Evolutionary conservation across 1,284 basidiomycete species (phyloP).

Genomic region (Limonomyces culmigenus): DNA sequence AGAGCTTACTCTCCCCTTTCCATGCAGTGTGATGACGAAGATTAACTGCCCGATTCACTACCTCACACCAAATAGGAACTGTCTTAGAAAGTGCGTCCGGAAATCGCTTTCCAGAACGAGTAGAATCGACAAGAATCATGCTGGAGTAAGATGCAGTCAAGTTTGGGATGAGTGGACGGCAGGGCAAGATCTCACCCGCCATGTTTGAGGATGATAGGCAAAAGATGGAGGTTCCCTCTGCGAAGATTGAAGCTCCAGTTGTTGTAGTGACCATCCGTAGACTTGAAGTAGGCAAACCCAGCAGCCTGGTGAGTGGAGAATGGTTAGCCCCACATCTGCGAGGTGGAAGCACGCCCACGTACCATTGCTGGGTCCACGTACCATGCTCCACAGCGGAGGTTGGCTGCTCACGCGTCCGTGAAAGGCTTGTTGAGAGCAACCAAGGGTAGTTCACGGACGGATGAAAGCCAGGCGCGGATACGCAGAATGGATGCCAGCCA

Average conservation of each 20-base stretch:
- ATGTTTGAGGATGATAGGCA: slow-evolving; percentile 46
- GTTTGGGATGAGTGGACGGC: slow-evolving; percentile 7
- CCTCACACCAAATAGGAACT: slow-evolving; percentile 89
- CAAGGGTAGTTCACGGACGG: slow-evolving; percentile 28
- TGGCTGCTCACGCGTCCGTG: slow-evolving; percentile 38
- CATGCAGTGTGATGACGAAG: no score
- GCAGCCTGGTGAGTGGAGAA: no score
- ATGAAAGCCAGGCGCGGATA: slow-evolving; percentile 49
- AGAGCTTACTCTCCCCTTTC: no score
- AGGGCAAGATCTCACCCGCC: slow-evolving; percentile 42
- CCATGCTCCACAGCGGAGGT: slow-evolving; percentile 90
- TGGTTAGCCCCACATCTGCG: no score
- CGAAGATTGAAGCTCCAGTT: slow-evolving; percentile 82
- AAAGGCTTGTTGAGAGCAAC: slow-evolving; percentile 1
- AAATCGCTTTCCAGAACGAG: slow-evolving; percentile 82
- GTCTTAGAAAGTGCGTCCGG: slow-evolving; percentile 94
- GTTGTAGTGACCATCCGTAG: slow-evolving; percentile 84
- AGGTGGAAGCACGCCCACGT: no score
- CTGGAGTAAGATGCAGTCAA: slow-evolving; percentile 19
- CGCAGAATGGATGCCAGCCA: slow-evolving; percentile 34
- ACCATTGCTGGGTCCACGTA: slow-evolving; percentile 71
- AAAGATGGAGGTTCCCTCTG: slow-evolving; percentile 72
- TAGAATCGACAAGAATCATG: slow-evolving; percentile 83
- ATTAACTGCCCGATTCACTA: slow-evolving; percentile 63
- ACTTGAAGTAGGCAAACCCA: slow-evolving; percentile 91